Conservation (phyloP, 1,284 basidiomycete genomes). For the Ustilago curta region DNA sequence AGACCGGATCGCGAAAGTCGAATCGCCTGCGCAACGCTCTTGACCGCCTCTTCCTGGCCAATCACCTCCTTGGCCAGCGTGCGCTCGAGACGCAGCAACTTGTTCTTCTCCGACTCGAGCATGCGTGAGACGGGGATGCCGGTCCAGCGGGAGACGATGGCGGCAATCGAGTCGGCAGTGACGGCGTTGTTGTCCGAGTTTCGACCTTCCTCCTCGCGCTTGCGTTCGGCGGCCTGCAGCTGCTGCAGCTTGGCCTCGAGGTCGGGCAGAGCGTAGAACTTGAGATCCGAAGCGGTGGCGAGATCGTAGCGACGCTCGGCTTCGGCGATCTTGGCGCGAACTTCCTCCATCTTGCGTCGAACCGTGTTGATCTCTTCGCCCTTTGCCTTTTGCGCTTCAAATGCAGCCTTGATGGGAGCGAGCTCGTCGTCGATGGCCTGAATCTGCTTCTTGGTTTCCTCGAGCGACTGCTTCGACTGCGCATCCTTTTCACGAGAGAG, state of each 20-base stretch:
- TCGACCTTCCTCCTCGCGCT: slow-evolving; percentile 67
- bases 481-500: slow-evolving; percentile 84
- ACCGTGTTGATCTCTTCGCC: slow-evolving; percentile 86
- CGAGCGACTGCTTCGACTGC: slow-evolving; percentile 88
- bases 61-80: slow-evolving; percentile 70
- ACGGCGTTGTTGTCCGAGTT: slow-evolving; percentile 58
- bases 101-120: slow-evolving; percentile 67
- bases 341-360: slow-evolving; percentile 87
- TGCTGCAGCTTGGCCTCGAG: slow-evolving; percentile 79
- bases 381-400: slow-evolving; percentile 88
- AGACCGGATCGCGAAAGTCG: slow-evolving; percentile 74
- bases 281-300: slow-evolving; percentile 78
- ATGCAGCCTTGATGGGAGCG: slow-evolving; percentile 86
- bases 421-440: slow-evolving; percentile 89
- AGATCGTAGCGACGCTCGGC: slow-evolving; percentile 83
- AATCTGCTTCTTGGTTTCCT: slow-evolving; percentile 81
- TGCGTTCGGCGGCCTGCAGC: slow-evolving; percentile 72
- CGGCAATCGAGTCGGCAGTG: slow-evolving; percentile 71
- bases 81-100: slow-evolving; percentile 64
- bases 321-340: slow-evolving; percentile 91
- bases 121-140: slow-evolving; percentile 70
- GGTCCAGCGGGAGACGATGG: slow-evolving; percentile 74
- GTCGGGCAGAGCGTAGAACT: slow-evolving; percentile 91
- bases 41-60: slow-evolving; percentile 74
- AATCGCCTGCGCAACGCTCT: slow-evolving; percentile 74